Conservation (phyloP, 2,329 filamentous ascomycete species). For the Bretziella fagacearum region DNA sequence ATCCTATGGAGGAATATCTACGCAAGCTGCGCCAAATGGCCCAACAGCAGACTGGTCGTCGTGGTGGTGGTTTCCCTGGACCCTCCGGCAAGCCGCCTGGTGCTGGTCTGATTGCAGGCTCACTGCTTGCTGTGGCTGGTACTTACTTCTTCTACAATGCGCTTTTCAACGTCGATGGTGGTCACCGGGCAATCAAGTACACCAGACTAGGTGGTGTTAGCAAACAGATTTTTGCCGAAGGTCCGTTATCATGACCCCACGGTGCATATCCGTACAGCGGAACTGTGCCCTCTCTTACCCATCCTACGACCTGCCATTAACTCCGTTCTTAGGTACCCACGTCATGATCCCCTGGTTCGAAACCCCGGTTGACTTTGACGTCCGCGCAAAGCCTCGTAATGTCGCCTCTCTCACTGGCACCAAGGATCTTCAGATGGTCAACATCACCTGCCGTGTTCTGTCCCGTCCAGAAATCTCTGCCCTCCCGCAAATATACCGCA, state of each 20-base stretch:
- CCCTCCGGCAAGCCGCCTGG: conserved; percentile 23
- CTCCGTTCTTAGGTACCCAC: conserved; percentile 66
- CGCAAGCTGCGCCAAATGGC: conserved; percentile 34
- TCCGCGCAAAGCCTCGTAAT: conserved; percentile 91
- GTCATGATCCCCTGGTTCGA: conserved; percentile 93
- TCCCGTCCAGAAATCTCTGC: conserved; percentile 76
- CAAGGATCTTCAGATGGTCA: conserved; percentile 99
- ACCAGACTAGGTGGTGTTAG: conserved; percentile 79
- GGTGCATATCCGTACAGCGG: not conserved
- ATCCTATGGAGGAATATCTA: conserved; percentile 33
- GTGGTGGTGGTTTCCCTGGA: conserved; percentile 27
- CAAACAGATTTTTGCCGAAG: conserved; percentile 93
- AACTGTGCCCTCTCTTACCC: no score
- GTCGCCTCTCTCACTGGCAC: conserved; percentile 94
- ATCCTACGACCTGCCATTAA: conserved; percentile 16
- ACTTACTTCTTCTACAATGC: conserved; percentile 39
- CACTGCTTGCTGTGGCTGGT: conserved; percentile 30
- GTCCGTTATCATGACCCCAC: conserved; percentile 28
- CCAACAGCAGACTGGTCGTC: conserved; percentile 24
- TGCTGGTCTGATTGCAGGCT: conserved; percentile 25
- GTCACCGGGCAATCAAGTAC: conserved; percentile 98
- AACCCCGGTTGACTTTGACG: conserved; percentile 90
- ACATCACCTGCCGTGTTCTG: conserved; percentile 98
- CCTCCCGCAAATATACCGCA: conserved; percentile 92
- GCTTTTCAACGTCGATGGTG: conserved; percentile 80